phyloP scores from a whole-genome alignment of 208 protist genomes.

The Crithidia fasciculata region DNA sequence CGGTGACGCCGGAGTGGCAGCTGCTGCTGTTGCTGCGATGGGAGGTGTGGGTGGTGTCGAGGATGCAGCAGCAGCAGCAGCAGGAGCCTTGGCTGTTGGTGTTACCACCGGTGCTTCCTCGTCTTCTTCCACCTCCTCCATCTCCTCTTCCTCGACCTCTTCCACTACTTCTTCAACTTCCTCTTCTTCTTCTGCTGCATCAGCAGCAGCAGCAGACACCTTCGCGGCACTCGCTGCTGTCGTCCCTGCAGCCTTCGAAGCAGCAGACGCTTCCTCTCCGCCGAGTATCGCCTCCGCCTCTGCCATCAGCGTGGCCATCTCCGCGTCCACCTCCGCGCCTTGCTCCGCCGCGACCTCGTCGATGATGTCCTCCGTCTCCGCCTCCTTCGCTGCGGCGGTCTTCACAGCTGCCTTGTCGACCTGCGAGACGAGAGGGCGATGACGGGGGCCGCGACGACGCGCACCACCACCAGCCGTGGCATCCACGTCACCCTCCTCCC shows the following conservation, averaged over 20 bases:
- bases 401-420: slow-evolving; percentile 19
- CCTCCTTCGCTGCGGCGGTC: slow-evolving; percentile 31
- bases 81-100: slow-evolving; percentile 13
- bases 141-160: slow-evolving; percentile 39
- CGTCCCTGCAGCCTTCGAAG: background rate
- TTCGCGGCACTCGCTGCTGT: slow-evolving; percentile 6
- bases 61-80: background rate
- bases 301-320: slow-evolving; percentile 21
- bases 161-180: slow-evolving; percentile 46
- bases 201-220: slow-evolving; percentile 5
- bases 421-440: slow-evolving; percentile 9
- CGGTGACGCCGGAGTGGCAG: too few species aligned
- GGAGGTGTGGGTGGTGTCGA: background rate
- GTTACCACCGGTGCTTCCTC: slow-evolving; percentile 6
- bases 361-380: slow-evolving; percentile 43
- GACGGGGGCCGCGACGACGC: slow-evolving; percentile 11
- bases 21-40: background rate
- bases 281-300: slow-evolving; percentile 28
- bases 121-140: slow-evolving; percentile 17
- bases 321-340: slow-evolving; percentile 23
- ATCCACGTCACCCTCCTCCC: slow-evolving; percentile 10
- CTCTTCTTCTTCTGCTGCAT: slow-evolving; percentile 5
- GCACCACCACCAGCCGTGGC: background rate
- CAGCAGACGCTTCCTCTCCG: background rate
- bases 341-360: slow-evolving; percentile 14